Percentiles rank a stretch among this genome's conserved stretches.
These are phyloP conservation scores for Tephrocybe sp. DNA, from an alignment of 768 basidiomycete species.

Conservation along the genomic window DNA sequence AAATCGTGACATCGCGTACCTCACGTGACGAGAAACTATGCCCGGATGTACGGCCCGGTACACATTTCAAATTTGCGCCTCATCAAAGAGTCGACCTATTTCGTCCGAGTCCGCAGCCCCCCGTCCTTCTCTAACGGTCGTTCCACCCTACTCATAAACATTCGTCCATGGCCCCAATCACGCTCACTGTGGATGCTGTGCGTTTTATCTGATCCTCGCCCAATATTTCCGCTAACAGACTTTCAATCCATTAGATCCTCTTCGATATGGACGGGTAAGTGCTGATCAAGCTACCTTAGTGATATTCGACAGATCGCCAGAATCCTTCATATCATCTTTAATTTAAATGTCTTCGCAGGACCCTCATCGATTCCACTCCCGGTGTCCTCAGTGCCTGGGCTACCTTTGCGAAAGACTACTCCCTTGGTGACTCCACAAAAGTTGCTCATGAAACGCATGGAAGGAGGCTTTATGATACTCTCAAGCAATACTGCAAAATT, in stretches of 20 bases:
- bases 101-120: no score
- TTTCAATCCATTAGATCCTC: constrained; percentile 50
- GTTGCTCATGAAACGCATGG: constrained; percentile 70
- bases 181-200: constrained; percentile 52
- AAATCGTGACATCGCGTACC: background rate
- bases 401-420: constrained; percentile 62
- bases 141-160: constrained; percentile 10
- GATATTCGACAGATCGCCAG: no score
- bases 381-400: constrained; percentile 80
- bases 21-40: background rate
- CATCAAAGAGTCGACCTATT: no score
- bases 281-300: no score
- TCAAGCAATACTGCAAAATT: constrained; percentile 67
- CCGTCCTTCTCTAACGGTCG: background rate
- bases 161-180: constrained; percentile 33
- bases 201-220: constrained; percentile 18
- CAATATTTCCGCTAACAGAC: constrained; percentile 4
- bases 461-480: constrained; percentile 70
- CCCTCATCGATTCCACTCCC: constrained; percentile 79
- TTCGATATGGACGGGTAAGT: constrained; percentile 72
- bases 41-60: no score
- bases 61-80: no score
- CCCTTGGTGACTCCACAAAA: constrained; percentile 42
- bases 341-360: constrained; percentile 38
- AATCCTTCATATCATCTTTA: no score